Conservation (phyloP, 176 grass and related monocot species). For the Oryza glumipatula region DNA sequence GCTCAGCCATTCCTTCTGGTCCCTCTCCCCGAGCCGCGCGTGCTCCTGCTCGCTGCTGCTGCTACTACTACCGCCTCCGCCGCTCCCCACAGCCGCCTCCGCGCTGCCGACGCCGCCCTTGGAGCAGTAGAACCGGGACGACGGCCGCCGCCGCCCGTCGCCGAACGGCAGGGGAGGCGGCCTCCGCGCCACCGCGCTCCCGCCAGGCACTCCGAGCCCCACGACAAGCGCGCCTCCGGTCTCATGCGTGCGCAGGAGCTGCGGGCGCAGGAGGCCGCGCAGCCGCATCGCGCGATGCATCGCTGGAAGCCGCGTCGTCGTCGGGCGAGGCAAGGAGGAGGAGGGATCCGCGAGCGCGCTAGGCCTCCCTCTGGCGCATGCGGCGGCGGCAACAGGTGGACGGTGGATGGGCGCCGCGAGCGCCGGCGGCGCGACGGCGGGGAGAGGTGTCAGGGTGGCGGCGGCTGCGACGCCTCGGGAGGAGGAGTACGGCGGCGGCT, state of each 20-base stretch:
- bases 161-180: background rate
- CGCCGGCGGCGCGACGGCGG: constrained; percentile 18
- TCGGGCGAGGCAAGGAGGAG: constrained; percentile 21
- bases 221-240: background rate
- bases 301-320: background rate
- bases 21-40: constrained; percentile 84
- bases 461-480: background rate
- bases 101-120: constrained; percentile 67
- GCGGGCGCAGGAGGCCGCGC: constrained; percentile 37
- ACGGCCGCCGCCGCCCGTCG: constrained; percentile 19
- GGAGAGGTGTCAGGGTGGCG: background rate
- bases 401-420: background rate
- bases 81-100: constrained; percentile 38
- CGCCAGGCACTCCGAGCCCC: background rate
- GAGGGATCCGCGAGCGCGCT: constrained; percentile 30
- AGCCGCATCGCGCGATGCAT: constrained; percentile 44
- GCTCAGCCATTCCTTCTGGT: constrained; percentile 89
- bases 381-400: background rate
- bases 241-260: background rate
- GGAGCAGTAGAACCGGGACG: constrained; percentile 66
- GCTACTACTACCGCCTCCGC: constrained; percentile 9
- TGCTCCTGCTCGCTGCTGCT: constrained; percentile 58
- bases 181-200: background rate
- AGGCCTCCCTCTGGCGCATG: constrained; percentile 28
- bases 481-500: background rate